These are phyloP conservation scores for Terana coerulea DNA, from an alignment of 768 basidiomycete genomes.

Conservation along the genomic window DNA sequence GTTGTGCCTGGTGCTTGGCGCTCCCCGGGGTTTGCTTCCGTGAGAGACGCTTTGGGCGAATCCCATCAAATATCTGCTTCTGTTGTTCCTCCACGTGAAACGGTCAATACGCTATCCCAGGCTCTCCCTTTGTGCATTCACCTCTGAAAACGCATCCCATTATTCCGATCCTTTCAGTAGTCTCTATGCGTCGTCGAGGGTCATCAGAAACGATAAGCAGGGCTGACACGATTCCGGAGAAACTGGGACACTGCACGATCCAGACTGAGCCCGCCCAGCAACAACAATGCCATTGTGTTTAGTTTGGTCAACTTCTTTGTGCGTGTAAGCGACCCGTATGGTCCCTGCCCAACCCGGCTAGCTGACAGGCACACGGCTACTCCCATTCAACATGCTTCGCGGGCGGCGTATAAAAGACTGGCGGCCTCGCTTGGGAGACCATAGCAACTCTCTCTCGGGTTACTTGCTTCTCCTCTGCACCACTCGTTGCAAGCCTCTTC, in stretches of 20 bases:
- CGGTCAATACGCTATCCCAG: too few species aligned
- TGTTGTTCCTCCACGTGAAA: too few species aligned
- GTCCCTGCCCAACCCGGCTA: not conserved
- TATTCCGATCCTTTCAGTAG: not conserved
- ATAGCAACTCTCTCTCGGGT: slow-evolving; percentile 23
- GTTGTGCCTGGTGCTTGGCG: not conserved
- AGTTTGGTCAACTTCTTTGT: slow-evolving; percentile 4
- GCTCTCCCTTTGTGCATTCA: slow-evolving; percentile 13
- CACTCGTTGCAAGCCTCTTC: slow-evolving; percentile 20
- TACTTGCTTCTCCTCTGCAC: slow-evolving; percentile 15
- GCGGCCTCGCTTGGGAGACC: slow-evolving; percentile 10
- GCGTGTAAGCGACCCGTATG: not conserved
- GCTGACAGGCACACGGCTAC: not conserved
- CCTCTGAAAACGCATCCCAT: not conserved
- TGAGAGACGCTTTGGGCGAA: too few species aligned
- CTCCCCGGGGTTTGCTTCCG: not conserved
- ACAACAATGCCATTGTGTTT: slow-evolving; percentile 3
- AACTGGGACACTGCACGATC: not conserved
- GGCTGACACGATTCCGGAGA: too few species aligned
- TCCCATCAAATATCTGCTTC: not conserved
- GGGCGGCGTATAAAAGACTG: slow-evolving; percentile 1
- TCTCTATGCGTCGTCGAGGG: not conserved
- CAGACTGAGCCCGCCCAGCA: not conserved
- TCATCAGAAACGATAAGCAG: not conserved
- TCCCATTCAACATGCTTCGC: not conserved